These are phyloP conservation scores for Cenococcum geophilum DNA, from an alignment of 495 filamentous ascomycete genomes.

Conservation along the genomic window DNA sequence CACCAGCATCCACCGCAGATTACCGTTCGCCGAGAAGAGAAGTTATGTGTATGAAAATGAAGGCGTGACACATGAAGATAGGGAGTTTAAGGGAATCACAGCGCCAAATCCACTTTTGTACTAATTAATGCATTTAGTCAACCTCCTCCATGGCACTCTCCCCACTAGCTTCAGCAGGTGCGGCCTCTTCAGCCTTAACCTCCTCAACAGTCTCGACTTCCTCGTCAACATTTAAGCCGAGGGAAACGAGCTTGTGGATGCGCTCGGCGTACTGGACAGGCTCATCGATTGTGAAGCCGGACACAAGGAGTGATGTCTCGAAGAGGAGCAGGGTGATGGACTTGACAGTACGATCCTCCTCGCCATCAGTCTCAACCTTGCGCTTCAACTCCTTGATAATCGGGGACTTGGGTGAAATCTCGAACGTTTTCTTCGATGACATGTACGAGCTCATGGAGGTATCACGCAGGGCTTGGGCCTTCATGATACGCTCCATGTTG, in stretches of 20 bases:
- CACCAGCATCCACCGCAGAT: neutral
- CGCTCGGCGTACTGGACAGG: slow-evolving; percentile 95
- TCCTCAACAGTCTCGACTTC: slow-evolving; percentile 68
- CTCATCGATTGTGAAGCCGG: slow-evolving; percentile 99
- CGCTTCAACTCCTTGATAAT: slow-evolving; percentile 98
- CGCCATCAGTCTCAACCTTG: slow-evolving; percentile 95
- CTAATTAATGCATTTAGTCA: slow-evolving; percentile 49
- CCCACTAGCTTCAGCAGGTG: slow-evolving; percentile 51
- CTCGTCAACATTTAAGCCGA: slow-evolving; percentile 95
- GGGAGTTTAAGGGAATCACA: slow-evolving; percentile 20
- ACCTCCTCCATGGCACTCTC: slow-evolving; percentile 72
- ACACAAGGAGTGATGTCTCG: slow-evolving; percentile 97
- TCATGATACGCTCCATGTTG: slow-evolving; percentile 99
- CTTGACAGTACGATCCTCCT: slow-evolving; percentile 97
- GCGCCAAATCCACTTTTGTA: slow-evolving; percentile 25
- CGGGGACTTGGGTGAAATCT: slow-evolving; percentile 96
- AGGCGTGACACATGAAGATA: slow-evolving; percentile 24
- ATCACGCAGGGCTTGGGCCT: slow-evolving; percentile 98
- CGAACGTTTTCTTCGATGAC: slow-evolving; percentile 99
- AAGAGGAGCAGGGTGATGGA: slow-evolving; percentile 95
- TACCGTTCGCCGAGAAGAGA: neutral
- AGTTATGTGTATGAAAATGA: slow-evolving; percentile 10
- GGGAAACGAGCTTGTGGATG: slow-evolving; percentile 96
- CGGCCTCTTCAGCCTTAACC: slow-evolving; percentile 50
- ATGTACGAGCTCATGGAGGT: slow-evolving; percentile 99